Conservation (phyloP, 2,329 filamentous ascomycete species). For the Fusarium multiceps region DNA sequence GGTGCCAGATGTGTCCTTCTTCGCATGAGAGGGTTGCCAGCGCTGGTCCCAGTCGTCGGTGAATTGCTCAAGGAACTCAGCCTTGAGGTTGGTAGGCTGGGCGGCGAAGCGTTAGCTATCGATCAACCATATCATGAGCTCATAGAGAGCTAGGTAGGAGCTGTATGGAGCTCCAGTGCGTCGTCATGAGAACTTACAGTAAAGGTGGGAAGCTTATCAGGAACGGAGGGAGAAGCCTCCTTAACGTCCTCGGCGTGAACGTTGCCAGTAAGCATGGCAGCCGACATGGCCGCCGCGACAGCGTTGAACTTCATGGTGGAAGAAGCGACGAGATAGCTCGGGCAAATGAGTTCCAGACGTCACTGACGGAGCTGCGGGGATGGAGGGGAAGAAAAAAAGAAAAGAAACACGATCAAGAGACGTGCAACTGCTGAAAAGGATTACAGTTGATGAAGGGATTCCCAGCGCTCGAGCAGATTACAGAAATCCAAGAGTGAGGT, state of each 20-base stretch:
- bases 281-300: conserved; percentile 79
- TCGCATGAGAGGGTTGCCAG: conserved; percentile 96
- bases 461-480: conserved; percentile 47
- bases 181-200: conserved; percentile 72
- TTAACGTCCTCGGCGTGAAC: conserved; percentile 73
- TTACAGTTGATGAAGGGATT: conserved; percentile 24
- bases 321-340: conserved; percentile 60
- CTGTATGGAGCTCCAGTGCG: conserved; percentile 4
- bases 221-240: conserved; percentile 62
- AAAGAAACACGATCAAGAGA: conserved; percentile 17
- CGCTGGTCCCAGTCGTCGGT: conserved; percentile 93
- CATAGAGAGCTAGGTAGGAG: neutral
- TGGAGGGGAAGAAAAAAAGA: conserved; percentile 6
- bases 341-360: conserved; percentile 22
- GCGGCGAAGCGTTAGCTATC: conserved; percentile 40
- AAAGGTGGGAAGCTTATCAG: conserved; percentile 79
- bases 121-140: conserved; percentile 23
- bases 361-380: conserved; percentile 40
- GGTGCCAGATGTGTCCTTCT: conserved; percentile 83
- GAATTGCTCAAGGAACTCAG: conserved; percentile 98
- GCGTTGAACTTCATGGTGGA: conserved; percentile 85
- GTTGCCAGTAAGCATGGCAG: conserved; percentile 76
- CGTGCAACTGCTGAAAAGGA: conserved; percentile 2
- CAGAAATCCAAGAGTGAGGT: conserved; percentile 47
- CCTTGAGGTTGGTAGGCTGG: conserved; percentile 89